phyloP scores from a whole-genome alignment of 352 stramenopile genomes.

The Phytophthora agathidicida region DNA sequence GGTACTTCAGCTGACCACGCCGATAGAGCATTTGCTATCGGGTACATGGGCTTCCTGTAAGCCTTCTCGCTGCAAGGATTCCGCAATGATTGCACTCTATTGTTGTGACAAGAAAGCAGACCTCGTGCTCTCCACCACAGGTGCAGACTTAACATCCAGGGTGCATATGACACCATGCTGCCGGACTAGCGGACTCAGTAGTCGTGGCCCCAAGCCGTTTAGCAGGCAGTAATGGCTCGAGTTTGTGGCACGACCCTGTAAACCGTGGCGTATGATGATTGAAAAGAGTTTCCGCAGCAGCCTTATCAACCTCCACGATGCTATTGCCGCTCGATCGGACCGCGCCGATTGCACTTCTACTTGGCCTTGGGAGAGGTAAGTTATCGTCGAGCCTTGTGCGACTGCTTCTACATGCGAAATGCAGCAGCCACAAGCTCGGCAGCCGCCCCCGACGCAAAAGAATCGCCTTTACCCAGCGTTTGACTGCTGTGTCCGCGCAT shows the following conservation, averaged over 20 bases:
- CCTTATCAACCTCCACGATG: no score
- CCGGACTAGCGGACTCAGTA: slow-evolving; percentile 8
- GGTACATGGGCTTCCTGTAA: background rate
- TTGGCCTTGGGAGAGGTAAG: slow-evolving; percentile 2
- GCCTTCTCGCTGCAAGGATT: slow-evolving; percentile 19
- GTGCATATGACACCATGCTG: background rate
- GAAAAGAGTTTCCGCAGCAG: slow-evolving; percentile 11
- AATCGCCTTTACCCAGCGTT: slow-evolving; percentile 35
- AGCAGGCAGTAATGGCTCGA: slow-evolving; percentile 20
- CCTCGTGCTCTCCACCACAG: no score
- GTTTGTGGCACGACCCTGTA: background rate
- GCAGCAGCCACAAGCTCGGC: slow-evolving; percentile 2
- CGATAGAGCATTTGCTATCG: background rate
- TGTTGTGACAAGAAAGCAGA: slow-evolving; percentile 17
- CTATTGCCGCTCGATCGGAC: slow-evolving; percentile 25
- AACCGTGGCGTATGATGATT: slow-evolving; percentile 4
- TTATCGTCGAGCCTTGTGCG: slow-evolving; percentile 3
- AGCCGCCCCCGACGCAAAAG: slow-evolving; percentile 22
- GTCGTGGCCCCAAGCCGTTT: slow-evolving; percentile 10
- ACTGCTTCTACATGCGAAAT: slow-evolving; percentile 23
- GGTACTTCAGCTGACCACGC: background rate
- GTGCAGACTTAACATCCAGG: background rate
- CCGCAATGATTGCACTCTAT: slow-evolving; percentile 12
- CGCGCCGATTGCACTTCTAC: slow-evolving; percentile 18
- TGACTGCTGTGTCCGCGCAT: slow-evolving; percentile 12